Base-by-base conservation (phyloP, 2,329 filamentous ascomycete species). In the Aspergillus fumigatiaffinis region DNA sequence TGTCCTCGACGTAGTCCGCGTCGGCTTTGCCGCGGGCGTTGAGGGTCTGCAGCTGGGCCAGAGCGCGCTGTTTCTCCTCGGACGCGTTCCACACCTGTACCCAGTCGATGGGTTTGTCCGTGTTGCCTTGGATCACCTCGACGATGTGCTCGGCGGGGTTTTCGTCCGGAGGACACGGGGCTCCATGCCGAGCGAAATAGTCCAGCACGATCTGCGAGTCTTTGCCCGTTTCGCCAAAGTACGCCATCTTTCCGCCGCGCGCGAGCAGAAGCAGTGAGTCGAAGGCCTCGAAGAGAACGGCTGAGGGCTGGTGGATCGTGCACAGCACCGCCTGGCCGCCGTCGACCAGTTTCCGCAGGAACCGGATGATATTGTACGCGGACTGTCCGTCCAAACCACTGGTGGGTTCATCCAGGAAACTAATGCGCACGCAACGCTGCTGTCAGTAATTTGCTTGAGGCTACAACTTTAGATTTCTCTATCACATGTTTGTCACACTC, bases 281-380 rank as follows among this genome's bases (percentile, higher is more conserved):
- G 57, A 90, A 90, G 32, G 87, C 79, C 8, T 84, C 80, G 54
- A 90, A 89, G 0, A 90, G 75, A 9, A 85, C 81, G 0, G 85
- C 84, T 1, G 85, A 87, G 0, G 87, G 87, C 69, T 90, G 87
- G 63, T 90, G 87, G 44, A 90, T 89, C 0, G 87, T 90, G 58
- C 71, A 73, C 1, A 90, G 74, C 1, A 90, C 82, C 4, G 87
- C 86, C 63, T 90, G 87, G 0, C 87, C 87, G 1, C 80, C 81
- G 51, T 84, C 82, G 7, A 87, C 86, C 0, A 90, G 78, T 68
- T 88, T 88, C 10, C 85, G 78, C 20, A 90, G 68, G 72, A 89
- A 88, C 0, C 85, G 82, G 5, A 88, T 80, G 28, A 73, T 73
- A 17, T 73, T 73, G 58, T 68, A 73, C 1, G 88, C 87, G 5